Percentiles rank a stretch among this genome's conserved stretches.
phyloP scores from a whole-genome alignment of 441 rosid species.

The Mallotus japonicus region DNA sequence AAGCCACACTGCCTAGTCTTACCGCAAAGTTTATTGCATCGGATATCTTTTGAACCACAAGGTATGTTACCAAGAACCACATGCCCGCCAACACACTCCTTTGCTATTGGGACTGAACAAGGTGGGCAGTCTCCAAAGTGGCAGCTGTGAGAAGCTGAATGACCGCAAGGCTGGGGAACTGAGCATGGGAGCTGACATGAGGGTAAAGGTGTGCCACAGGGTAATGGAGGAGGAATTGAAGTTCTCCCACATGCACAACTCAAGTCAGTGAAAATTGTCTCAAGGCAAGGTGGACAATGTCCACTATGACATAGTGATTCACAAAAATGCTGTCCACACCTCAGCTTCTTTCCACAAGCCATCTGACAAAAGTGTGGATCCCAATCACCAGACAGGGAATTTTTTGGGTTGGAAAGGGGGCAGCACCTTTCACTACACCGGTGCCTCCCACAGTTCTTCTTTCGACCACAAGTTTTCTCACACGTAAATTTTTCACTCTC shows the following conservation, averaged over 20 bases:
- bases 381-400: slow-evolving; percentile 51
- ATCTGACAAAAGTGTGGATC: slow-evolving; percentile 91
- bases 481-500: slow-evolving; percentile 63
- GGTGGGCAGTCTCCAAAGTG: slow-evolving; percentile 99
- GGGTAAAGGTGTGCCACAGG: slow-evolving; percentile 92
- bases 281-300: slow-evolving; percentile 97
- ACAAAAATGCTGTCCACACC: slow-evolving; percentile 95
- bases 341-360: slow-evolving; percentile 87
- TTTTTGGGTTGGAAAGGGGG: slow-evolving; percentile 60
- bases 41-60: slow-evolving; percentile 91
- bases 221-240: slow-evolving; percentile 94
- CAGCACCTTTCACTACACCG: slow-evolving; percentile 96
- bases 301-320: slow-evolving; percentile 93
- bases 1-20: slow-evolving; percentile 94
- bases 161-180: slow-evolving; percentile 86
- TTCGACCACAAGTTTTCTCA: slow-evolving; percentile 75
- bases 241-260: slow-evolving; percentile 95
- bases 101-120: slow-evolving; percentile 88
- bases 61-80: slow-evolving; percentile 95
- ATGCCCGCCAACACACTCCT: slow-evolving; percentile 95
- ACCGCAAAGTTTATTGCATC: slow-evolving; percentile 96
- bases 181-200: slow-evolving; percentile 87
- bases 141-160: slow-evolving; percentile 86
- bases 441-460: slow-evolving; percentile 96
- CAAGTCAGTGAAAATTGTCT: slow-evolving; percentile 84